Base-by-base conservation (phyloP, 805 yeast species). In the Sugiyamaella floridensis region DNA sequence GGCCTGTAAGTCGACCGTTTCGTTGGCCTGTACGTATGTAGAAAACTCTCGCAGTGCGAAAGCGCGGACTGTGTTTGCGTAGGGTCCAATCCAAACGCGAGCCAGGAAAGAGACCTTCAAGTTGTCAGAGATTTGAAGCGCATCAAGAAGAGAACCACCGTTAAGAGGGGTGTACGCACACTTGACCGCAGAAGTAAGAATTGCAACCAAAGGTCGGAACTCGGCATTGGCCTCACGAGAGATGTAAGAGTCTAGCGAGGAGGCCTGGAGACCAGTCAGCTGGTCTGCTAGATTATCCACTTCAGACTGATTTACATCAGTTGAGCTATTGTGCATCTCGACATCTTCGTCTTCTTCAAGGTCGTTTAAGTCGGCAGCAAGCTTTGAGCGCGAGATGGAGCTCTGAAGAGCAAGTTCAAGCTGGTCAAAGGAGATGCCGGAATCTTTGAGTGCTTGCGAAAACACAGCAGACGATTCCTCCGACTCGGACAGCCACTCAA, bases 361-460 rank as follows among this genome's bases (percentile, higher is more conserved):
- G 12, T 48, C 47, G 1, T 45, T 43, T 15, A 49, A 51, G 2
- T 57, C 59, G 9, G 58, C 62, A 14, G 63, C 43, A 22, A 32
- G 22, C 19, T 28, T 56, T 11, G 58, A 60, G 26, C 68, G 60
- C 2, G 46, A 20, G 49, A 89, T 68, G 0, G 90, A 82, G 1
- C 85, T 76, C 68, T 87, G 86, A 45, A 88, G 70, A 50, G 77
- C 75, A 74, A 89, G 78, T 70, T 84, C 90, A 28, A 83, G 69
- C 4, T 72, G 58, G 28, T 76, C 80, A 2, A 79, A n/a, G 29
- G 49, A 4, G 37, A 55, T 22, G 2, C 45, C 50, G 5, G 43
- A 15, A 10, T 34, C 40, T 2, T 32, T 47, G 16, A 61, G 49
- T 1, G 55, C 55, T 12, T 43, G 28, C 12, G 15, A 32, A 37